These are phyloP conservation scores for Fusarium foetens DNA, from an alignment of 2,329 filamentous ascomycete genomes.

Conservation along the genomic window DNA sequence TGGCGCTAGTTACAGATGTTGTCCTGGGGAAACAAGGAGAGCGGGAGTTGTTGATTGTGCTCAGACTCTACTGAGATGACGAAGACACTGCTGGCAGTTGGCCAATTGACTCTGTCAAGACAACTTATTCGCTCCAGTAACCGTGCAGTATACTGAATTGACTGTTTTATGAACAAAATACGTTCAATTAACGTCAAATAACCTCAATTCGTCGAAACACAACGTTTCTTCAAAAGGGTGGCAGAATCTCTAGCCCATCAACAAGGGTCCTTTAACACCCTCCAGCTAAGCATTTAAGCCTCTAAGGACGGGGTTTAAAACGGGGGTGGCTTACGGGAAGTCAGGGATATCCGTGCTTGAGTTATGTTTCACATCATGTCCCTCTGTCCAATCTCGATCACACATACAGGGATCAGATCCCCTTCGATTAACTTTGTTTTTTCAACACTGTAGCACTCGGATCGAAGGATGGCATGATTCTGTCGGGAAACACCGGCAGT, in stretches of 20 bases:
- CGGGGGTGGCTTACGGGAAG: conserved; percentile 8
- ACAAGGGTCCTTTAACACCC: conserved; percentile 13
- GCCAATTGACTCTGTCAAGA: background rate
- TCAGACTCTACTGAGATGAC: conserved; percentile 9
- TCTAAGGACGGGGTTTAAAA: conserved; percentile 6
- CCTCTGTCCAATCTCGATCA: conserved; percentile 12
- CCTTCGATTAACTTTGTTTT: conserved; percentile 29
- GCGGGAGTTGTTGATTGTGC: background rate
- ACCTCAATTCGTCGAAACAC: conserved; percentile 9
- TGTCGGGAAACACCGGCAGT: conserved; percentile 43
- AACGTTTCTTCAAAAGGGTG: conserved; percentile 28
- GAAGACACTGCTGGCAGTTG: background rate
- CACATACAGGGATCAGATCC: conserved; percentile 21
- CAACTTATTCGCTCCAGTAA: background rate
- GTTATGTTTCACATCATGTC: conserved; percentile 35
- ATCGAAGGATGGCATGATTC: conserved; percentile 44
- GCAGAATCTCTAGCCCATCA: conserved; percentile 19
- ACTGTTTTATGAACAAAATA: background rate
- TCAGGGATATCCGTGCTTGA: conserved; percentile 31
- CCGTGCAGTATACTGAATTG: background rate
- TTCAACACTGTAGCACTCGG: conserved; percentile 22
- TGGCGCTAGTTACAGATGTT: conserved; percentile 30
- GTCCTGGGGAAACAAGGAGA: conserved; percentile 26
- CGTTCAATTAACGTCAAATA: conserved; percentile 5
- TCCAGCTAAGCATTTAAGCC: background rate